These are phyloP conservation scores for Inonotus hispidus DNA, from an alignment of 1,284 basidiomycete species.

Conservation along the genomic window DNA sequence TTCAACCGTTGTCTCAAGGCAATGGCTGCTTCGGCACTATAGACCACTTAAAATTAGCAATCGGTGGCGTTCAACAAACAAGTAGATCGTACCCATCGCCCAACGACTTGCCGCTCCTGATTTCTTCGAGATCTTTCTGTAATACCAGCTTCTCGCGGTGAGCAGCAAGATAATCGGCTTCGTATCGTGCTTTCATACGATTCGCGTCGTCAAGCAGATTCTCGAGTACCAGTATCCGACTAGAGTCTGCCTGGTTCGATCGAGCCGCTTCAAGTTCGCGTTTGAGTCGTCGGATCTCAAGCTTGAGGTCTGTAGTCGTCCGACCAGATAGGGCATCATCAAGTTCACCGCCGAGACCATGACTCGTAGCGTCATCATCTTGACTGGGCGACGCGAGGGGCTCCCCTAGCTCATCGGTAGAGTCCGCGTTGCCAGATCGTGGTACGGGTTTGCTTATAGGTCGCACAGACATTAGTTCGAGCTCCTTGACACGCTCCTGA, in stretches of 20 bases:
- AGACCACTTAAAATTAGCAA: slow-evolving; percentile 14
- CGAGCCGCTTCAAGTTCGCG: slow-evolving; percentile 73
- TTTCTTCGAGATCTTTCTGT: slow-evolving; percentile 82
- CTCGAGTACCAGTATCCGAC: slow-evolving; percentile 77
- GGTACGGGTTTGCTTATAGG: slow-evolving; percentile 27
- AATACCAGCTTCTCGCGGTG: slow-evolving; percentile 81
- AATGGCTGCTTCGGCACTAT: slow-evolving; percentile 78
- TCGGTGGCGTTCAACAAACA: slow-evolving; percentile 8
- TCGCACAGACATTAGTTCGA: slow-evolving; percentile 65
- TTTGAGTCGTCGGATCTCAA: slow-evolving; percentile 79
- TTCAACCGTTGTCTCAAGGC: slow-evolving; percentile 85
- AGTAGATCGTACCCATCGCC: slow-evolving; percentile 66
- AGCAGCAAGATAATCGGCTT: slow-evolving; percentile 81
- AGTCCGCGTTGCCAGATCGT: slow-evolving; percentile 16
- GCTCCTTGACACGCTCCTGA: slow-evolving; percentile 87
- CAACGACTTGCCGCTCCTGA: slow-evolving; percentile 75
- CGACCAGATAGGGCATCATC: slow-evolving; percentile 80
- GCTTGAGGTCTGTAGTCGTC: slow-evolving; percentile 87
- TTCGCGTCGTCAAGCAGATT: slow-evolving; percentile 89
- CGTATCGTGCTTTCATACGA: slow-evolving; percentile 84
- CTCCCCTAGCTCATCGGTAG: slow-evolving; percentile 35
- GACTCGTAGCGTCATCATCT: slow-evolving; percentile 38
- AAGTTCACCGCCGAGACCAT: slow-evolving; percentile 78
- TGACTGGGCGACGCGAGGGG: slow-evolving; percentile 30
- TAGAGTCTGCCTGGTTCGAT: slow-evolving; percentile 72